Conservation (phyloP, 1,284 basidiomycete genomes). For the Xerocomus amazonicus region DNA sequence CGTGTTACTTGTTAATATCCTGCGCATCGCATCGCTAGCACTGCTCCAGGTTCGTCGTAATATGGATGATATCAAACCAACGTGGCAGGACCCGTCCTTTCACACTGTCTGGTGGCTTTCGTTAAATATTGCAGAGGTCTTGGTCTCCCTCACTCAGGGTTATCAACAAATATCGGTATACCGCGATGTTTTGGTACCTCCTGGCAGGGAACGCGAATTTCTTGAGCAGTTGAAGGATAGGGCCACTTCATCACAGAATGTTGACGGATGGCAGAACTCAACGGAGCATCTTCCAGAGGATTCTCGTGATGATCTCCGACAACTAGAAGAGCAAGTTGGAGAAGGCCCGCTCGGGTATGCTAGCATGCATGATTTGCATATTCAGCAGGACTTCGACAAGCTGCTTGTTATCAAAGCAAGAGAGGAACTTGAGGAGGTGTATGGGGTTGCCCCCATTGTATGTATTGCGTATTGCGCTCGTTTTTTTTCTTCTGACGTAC, state of each 20-base stretch:
- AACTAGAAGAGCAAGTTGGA: slow-evolving; percentile 21
- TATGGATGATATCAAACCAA: slow-evolving; percentile 43
- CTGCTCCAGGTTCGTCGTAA: slow-evolving; percentile 50
- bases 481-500: slow-evolving; percentile 11
- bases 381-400: slow-evolving; percentile 62
- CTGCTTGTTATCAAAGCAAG: slow-evolving; percentile 57
- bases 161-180: slow-evolving; percentile 65
- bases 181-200: slow-evolving; percentile 57
- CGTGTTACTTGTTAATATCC: slow-evolving; percentile 46
- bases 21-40: slow-evolving; percentile 54
- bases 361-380: slow-evolving; percentile 32
- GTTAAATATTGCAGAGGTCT: slow-evolving; percentile 62
- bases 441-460: slow-evolving; percentile 70
- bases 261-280: slow-evolving; percentile 13
- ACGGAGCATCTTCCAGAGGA: slow-evolving; percentile 17
- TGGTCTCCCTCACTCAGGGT: slow-evolving; percentile 61
- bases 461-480: neutral
- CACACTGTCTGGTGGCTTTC: slow-evolving; percentile 69
- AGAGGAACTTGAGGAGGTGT: slow-evolving; percentile 72
- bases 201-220: slow-evolving; percentile 36
- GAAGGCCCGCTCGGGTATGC: slow-evolving; percentile 2
- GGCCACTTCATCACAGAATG: slow-evolving; percentile 5
- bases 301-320: slow-evolving; percentile 15
- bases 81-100: slow-evolving; percentile 58
- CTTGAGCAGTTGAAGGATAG: slow-evolving; percentile 25